phyloP scores from a whole-genome alignment of 768 basidiomycete species.

The Filobasidium wieringae region DNA sequence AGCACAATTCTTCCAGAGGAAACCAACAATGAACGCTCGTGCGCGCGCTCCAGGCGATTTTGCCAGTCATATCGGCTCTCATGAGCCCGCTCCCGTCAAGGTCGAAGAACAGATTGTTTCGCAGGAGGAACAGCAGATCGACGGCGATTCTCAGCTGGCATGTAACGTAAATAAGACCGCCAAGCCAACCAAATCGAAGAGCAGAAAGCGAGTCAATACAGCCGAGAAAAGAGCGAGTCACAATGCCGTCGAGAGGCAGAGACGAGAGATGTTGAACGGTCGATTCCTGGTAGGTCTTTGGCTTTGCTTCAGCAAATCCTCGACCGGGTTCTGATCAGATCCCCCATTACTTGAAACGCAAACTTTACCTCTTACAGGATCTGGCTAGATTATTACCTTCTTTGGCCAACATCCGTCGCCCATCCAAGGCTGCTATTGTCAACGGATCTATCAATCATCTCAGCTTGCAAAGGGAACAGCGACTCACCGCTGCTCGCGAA shows the following conservation, averaged over 20 bases:
- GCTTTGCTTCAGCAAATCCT: too few relatives aligned
- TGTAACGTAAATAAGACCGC: conserved; percentile 3
- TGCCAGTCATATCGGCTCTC: not conserved
- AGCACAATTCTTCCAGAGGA: conserved; percentile 18
- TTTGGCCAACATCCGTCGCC: conserved; percentile 78
- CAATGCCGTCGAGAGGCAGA: conserved; percentile 90
- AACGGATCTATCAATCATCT: conserved; percentile 76
- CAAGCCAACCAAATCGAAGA: conserved; percentile 44
- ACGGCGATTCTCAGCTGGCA: too few relatives aligned
- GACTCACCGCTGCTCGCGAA: conserved; percentile 67
- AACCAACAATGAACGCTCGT: conserved; percentile 19
- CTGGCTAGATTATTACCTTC: conserved; percentile 85
- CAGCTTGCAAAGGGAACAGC: conserved; percentile 64
- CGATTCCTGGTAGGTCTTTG: conserved; percentile 61
- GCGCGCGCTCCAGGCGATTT: not conserved
- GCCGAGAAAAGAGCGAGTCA: conserved; percentile 92
- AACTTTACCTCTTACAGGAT: conserved; percentile 47
- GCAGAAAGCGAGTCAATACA: conserved; percentile 80
- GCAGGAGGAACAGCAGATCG: too few relatives aligned
- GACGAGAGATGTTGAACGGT: conserved; percentile 83
- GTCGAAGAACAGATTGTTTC: too few relatives aligned
- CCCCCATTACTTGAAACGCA: not conserved
- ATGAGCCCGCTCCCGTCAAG: not conserved
- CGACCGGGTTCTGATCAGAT: conserved; percentile 2
- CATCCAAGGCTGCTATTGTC: conserved; percentile 92